Evolutionary conservation across 257 asterid genomes (phyloP).

Genomic region (Ocimum tenuiflorum): DNA sequence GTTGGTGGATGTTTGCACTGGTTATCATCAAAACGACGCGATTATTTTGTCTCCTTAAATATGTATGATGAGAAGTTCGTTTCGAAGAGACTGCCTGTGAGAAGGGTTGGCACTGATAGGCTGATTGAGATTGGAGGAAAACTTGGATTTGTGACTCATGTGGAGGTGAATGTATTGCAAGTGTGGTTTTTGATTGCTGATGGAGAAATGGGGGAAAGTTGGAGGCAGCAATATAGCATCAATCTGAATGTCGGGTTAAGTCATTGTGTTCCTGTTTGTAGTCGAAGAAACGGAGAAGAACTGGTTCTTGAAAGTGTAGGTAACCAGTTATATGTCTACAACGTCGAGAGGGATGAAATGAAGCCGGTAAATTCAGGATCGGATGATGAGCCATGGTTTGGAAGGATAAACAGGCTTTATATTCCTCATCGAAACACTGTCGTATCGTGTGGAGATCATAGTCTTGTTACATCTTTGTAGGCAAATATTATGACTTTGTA

Average conservation of each 20-base stretch:
- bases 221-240: constrained; percentile 30
- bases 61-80: constrained; percentile 23
- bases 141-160: constrained; percentile 31
- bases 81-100: constrained; percentile 23
- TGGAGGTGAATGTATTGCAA: constrained; percentile 19
- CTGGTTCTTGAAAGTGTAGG: constrained; percentile 19
- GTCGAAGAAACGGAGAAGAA: constrained; percentile 23
- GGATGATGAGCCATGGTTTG: not conserved
- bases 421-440: constrained; percentile 37
- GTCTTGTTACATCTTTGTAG: not conserved
- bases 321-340: constrained; percentile 16
- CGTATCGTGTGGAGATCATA: constrained; percentile 18
- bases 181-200: constrained; percentile 28
- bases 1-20: constrained; percentile 30
- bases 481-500: not conserved
- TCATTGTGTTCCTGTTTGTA: constrained; percentile 24
- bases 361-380: constrained; percentile 16
- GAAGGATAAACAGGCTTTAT: not conserved
- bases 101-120: constrained; percentile 10
- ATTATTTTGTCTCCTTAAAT: constrained; percentile 19
- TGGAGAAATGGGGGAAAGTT: constrained; percentile 8
- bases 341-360: constrained; percentile 21
- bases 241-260: not conserved
- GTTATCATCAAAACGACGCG: constrained; percentile 18
- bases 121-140: constrained; percentile 31